These are phyloP conservation scores for Klebsormidium nitens DNA, from an alignment of 139 green algal genomes.

Conservation along the genomic window DNA sequence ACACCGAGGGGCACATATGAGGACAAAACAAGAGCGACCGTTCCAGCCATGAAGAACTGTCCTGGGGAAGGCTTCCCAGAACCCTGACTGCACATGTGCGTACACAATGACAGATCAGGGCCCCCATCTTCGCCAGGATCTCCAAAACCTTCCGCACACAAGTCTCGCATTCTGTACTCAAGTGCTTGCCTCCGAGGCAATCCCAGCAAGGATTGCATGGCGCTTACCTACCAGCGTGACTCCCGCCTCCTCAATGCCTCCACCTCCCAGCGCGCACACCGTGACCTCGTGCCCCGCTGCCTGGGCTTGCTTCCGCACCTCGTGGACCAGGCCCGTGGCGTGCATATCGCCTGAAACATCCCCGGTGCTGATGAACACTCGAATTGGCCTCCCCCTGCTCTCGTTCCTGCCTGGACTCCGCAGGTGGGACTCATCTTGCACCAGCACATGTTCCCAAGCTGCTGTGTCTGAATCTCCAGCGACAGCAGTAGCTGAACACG, in stretches of 20 bases:
- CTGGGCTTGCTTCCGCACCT: background rate
- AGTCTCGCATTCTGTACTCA: background rate
- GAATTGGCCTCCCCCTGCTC: no score
- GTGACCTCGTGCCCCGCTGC: constrained; percentile 11
- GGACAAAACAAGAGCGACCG: constrained; percentile 1
- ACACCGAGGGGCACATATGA: background rate
- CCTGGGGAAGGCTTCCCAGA: background rate
- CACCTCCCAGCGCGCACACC: constrained; percentile 27
- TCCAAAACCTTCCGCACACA: background rate
- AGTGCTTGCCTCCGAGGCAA: background rate
- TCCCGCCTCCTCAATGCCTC: constrained; percentile 13
- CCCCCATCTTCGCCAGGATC: background rate
- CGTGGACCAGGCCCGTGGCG: constrained; percentile 18
- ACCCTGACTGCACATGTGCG: background rate
- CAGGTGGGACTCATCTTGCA: no score
- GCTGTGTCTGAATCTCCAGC: no score
- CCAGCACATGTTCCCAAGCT: no score
- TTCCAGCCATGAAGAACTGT: background rate
- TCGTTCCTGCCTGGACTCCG: no score
- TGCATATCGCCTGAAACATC: constrained; percentile 42
- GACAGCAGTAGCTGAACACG: no score
- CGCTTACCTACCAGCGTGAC: constrained; percentile 33
- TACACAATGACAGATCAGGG: constrained; percentile 1
- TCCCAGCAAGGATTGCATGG: background rate
- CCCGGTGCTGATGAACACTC: constrained; percentile 45